These are phyloP conservation scores for Aspergillus flavus DNA, from an alignment of 2,329 filamentous ascomycete species.

Conservation along the genomic window DNA sequence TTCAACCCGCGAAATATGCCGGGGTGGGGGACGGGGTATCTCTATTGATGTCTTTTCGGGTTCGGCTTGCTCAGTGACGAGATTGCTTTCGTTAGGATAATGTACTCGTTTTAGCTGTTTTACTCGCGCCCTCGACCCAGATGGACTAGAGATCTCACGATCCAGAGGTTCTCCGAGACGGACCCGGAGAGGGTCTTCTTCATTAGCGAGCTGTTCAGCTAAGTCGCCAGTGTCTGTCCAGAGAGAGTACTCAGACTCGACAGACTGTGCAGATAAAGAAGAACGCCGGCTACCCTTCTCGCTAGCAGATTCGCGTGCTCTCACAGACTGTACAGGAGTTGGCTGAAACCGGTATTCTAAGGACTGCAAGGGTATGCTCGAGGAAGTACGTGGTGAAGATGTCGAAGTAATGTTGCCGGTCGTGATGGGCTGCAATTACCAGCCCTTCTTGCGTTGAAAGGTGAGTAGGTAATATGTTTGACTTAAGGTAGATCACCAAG, in stretches of 20 bases:
- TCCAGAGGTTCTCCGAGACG: slow-evolving; percentile 69
- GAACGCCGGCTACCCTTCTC: slow-evolving; percentile 56
- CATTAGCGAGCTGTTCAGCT: slow-evolving; percentile 83
- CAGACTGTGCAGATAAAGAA: slow-evolving; percentile 54
- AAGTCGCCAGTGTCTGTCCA: slow-evolving; percentile 97
- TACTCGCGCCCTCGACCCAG: slow-evolving; percentile 35
- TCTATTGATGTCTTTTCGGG: slow-evolving; percentile 59
- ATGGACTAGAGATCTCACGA: slow-evolving; percentile 56
- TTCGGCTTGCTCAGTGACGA: slow-evolving; percentile 43
- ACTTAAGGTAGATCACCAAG: slow-evolving; percentile 6
- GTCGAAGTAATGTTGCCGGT: slow-evolving; percentile 83
- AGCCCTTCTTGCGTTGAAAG: slow-evolving; percentile 54
- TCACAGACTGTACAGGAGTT: slow-evolving; percentile 39
- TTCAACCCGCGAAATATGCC: slow-evolving; percentile 66
- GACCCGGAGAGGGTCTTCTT: slow-evolving; percentile 77
- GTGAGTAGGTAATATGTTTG: slow-evolving; percentile 3
- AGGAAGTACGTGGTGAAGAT: slow-evolving; percentile 62
- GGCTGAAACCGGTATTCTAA: slow-evolving; percentile 50
- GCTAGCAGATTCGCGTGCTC: slow-evolving; percentile 45
- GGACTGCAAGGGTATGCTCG: slow-evolving; percentile 85
- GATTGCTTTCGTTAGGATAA: slow-evolving; percentile 57
- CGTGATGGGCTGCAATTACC: slow-evolving; percentile 73
- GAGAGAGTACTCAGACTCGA: slow-evolving; percentile 71
- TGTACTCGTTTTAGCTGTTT: slow-evolving; percentile 67
- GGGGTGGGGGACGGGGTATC: slow-evolving; percentile 70